Evolutionary conservation across 495 filamentous ascomycete genomes (phyloP).

Genomic region (Podospora conica): DNA sequence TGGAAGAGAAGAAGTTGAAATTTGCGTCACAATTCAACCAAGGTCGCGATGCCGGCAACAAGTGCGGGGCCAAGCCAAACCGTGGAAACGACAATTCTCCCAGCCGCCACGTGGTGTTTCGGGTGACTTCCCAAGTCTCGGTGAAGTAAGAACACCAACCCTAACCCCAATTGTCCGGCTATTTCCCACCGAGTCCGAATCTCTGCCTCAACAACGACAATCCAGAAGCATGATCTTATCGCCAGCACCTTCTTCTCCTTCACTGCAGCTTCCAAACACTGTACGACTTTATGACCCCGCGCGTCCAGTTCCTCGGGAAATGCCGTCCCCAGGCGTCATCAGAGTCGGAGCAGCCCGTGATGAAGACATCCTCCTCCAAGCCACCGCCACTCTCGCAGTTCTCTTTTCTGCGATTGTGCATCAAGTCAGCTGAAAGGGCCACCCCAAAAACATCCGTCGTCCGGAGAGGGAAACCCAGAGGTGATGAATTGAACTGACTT

Average conservation of each 20-base stretch:
- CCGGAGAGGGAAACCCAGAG: too few relatives aligned
- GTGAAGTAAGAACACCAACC: too few relatives aligned
- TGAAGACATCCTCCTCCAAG: neutral
- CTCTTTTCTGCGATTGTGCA: neutral
- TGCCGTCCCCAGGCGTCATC: neutral
- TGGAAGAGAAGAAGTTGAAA: too few relatives aligned
- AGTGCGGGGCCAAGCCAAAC: neutral
- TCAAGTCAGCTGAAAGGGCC: neutral
- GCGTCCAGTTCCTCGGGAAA: slow-evolving; percentile 4
- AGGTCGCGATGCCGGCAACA: neutral
- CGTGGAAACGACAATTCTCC: neutral
- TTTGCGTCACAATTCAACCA: too few relatives aligned
- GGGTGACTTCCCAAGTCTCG: neutral
- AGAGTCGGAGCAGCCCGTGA: neutral
- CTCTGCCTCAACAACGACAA: neutral
- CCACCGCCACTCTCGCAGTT: neutral
- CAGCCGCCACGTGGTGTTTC: neutral
- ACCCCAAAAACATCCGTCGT: too few relatives aligned
- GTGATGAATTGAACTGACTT: neutral
- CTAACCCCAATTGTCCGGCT: neutral
- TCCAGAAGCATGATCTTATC: neutral
- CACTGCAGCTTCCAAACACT: neutral
- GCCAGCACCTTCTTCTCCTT: neutral
- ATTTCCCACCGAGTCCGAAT: neutral
- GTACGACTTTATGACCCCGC: neutral